Base-by-base conservation (phyloP, 352 stramenopile species). In the Lagenidium giganteum region DNA sequence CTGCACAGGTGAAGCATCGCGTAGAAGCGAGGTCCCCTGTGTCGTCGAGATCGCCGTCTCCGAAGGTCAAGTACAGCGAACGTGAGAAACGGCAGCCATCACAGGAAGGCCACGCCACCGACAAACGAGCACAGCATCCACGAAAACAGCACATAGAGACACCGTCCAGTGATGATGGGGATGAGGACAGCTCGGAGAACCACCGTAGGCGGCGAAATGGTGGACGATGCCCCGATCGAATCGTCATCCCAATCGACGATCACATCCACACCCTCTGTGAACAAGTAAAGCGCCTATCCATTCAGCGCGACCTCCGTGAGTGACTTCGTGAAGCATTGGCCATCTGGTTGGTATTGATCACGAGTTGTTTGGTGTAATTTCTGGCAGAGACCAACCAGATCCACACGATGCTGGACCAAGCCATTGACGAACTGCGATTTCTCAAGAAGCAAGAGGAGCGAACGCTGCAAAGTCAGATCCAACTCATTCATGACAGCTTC, bases 371-470 rank as follows among this genome's bases (percentile, higher is more conserved):
- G 21, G 5, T 39, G 25, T 11, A 12, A 23, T 31, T 23, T 35
- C 2, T 23, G 41, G 8, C 52, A 72, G 68, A 49, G 42, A 53
- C 65, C 11, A 69, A 57, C 23, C 70, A 84, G 42, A 52, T 72
- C 18, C 60, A 82, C 25, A 40, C 23, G n/a, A 51, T 64, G 43
- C 35, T 87, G 13, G 59, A 68, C 29, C 66, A 78, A 28, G 68
- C 68, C 9, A 64, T 84, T 22, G 70, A 81, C 9, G 70, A 83
- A 32, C 64, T 87, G 5, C 42, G 62, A 51, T 74, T 68, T 23
- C 46, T 82, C 20, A 67, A 79, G 47, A 48, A 67, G 35, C 71
- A 72, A 29, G 70, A 84, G 41, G 63, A 81, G 34, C 64, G 60
- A 0, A 39, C 56, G 13, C 30, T 85, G 16, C 56, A 82, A 42